These are phyloP conservation scores for Kokia cookei DNA, from an alignment of 441 rosid genomes.

Conservation along the genomic window DNA sequence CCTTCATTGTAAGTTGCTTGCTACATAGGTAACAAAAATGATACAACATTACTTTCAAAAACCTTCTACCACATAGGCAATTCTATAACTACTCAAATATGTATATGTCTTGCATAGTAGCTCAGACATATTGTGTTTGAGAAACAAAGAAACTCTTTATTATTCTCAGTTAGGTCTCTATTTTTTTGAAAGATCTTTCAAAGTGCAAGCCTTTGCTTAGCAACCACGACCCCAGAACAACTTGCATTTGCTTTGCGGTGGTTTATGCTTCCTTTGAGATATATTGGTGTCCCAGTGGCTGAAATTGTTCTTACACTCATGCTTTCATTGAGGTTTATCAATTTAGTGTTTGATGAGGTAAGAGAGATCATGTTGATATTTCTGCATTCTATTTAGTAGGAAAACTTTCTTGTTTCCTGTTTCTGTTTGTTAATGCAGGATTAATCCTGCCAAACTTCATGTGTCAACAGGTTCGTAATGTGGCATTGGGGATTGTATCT, in stretches of 20 bases:
- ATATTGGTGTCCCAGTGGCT: slow-evolving; percentile 76
- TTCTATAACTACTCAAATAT: not conserved
- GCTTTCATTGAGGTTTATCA: slow-evolving; percentile 90
- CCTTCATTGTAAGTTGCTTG: slow-evolving; percentile 59
- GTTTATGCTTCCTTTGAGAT: slow-evolving; percentile 73
- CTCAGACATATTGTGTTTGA: not conserved
- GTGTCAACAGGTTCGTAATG: slow-evolving; percentile 63
- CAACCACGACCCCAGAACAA: slow-evolving; percentile 93
- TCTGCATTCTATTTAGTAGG: not conserved
- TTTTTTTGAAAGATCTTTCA: slow-evolving; percentile 65
- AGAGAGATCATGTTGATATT: not conserved
- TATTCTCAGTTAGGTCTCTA: slow-evolving; percentile 18
- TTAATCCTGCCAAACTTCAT: not conserved
- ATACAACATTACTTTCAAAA: not conserved
- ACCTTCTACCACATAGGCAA: not conserved
- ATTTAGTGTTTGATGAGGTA: slow-evolving; percentile 91
- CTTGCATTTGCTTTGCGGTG: slow-evolving; percentile 80
- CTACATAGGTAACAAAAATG: not conserved
- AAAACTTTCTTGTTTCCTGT: not conserved
- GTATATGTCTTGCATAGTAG: not conserved
- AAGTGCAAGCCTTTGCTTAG: slow-evolving; percentile 88
- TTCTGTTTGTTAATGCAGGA: slow-evolving; percentile 2
- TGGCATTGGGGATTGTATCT: slow-evolving; percentile 83
- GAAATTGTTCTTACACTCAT: slow-evolving; percentile 82
- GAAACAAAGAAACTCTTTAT: slow-evolving; percentile 10